These are phyloP conservation scores for Heliophila coronopifolia DNA, from an alignment of 441 rosid genomes.

Conservation along the genomic window DNA sequence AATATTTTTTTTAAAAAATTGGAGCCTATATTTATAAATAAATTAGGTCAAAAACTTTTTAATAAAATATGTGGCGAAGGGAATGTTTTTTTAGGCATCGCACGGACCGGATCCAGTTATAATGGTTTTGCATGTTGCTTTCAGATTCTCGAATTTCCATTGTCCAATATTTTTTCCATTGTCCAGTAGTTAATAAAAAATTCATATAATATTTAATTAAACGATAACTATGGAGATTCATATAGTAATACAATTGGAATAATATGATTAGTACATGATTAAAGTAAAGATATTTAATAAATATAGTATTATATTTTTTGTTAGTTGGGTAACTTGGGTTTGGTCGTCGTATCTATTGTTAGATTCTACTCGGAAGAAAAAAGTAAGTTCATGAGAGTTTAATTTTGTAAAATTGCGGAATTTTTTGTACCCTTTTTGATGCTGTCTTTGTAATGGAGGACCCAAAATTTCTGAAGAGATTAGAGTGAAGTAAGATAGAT, in stretches of 20 bases:
- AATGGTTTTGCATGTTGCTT: conserved; percentile 23
- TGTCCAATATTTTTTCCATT: too few relatives aligned
- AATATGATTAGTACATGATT: conserved; percentile 27
- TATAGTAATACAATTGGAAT: conserved; percentile 24
- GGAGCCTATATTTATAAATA: too few relatives aligned
- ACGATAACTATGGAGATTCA: neutral
- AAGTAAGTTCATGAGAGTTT: conserved; percentile 4
- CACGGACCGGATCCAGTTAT: too few relatives aligned
- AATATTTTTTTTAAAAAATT: too few relatives aligned
- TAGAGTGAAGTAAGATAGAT: conserved; percentile 33
- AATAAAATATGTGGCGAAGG: too few relatives aligned
- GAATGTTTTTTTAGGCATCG: too few relatives aligned
- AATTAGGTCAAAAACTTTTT: too few relatives aligned
- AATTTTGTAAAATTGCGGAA: neutral
- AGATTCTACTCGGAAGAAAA: too few relatives aligned
- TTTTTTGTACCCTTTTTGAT: neutral
- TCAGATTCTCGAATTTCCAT: conserved; percentile 23
- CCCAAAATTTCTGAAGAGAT: conserved; percentile 26
- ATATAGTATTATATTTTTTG: conserved; percentile 2
- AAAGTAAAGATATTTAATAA: neutral
- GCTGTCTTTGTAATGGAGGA: conserved; percentile 29
- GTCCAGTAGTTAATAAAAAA: too few relatives aligned
- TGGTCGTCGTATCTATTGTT: conserved; percentile 15
- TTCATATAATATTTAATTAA: too few relatives aligned
- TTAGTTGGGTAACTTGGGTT: conserved; percentile 26